Percentiles rank a stretch among this genome's conserved stretches.
Evolutionary conservation across 805 yeast genomes (phyloP).

Genomic region (Schwanniomyces sp.): DNA sequence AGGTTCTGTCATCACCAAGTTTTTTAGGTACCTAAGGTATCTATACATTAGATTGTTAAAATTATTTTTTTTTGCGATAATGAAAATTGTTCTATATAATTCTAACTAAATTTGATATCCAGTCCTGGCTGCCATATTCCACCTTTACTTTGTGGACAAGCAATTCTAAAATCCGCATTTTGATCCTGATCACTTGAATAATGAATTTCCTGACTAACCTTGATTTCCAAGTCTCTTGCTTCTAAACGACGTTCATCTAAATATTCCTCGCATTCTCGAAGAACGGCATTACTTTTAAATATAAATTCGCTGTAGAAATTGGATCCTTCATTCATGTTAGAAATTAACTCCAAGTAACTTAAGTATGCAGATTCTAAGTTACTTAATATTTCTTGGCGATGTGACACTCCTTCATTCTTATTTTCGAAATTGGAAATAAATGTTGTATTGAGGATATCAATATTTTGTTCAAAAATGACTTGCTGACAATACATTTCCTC

Average conservation of each 20-base stretch:
- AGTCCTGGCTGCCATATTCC: conserved; percentile 14
- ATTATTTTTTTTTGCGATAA: background rate
- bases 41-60: conserved; percentile 8
- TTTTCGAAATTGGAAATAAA: conserved; percentile 23
- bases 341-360: conserved; percentile 54
- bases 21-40: conserved; percentile 18
- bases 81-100: background rate
- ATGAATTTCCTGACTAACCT: background rate
- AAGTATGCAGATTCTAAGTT: conserved; percentile 49
- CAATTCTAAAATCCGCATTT: background rate
- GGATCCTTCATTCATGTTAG: conserved; percentile 66
- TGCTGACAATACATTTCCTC: conserved; percentile 35
- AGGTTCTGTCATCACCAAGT: conserved; percentile 27
- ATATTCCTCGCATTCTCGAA: conserved; percentile 51
- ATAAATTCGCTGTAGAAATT: conserved; percentile 68
- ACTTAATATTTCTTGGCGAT: conserved; percentile 52
- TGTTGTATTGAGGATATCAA: conserved; percentile 30
- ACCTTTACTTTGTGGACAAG: background rate
- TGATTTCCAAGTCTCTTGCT: conserved; percentile 49
- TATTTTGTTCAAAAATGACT: conserved; percentile 32
- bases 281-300: conserved; percentile 42
- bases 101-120: conserved; percentile 14
- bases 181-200: background rate
- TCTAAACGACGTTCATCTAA: conserved; percentile 52
- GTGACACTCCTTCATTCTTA: conserved; percentile 20